Evolutionary conservation across 345 rosid species (phyloP).

Genomic region (Triadica sebifera): DNA sequence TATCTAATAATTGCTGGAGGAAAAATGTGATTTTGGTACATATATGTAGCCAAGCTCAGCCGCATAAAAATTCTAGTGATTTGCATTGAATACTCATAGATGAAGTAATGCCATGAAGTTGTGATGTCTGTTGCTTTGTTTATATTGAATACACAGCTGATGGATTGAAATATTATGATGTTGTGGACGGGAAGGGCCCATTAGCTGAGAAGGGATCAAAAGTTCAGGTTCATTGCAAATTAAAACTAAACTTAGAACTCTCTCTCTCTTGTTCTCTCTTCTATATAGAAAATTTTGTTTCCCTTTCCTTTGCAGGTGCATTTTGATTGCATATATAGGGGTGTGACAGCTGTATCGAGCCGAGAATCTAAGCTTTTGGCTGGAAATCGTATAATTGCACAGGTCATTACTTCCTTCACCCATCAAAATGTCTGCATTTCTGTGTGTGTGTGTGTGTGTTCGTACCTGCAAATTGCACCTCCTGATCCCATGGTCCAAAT

Average conservation of each 20-base stretch:
- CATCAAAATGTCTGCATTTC: neutral
- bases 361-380: slow-evolving; percentile 91
- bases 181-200: slow-evolving; percentile 74
- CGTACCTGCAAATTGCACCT: too few relatives aligned
- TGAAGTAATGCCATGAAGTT: neutral
- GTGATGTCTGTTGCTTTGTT: neutral
- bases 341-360: slow-evolving; percentile 76
- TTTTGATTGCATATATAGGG: slow-evolving; percentile 71
- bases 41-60: too few relatives aligned
- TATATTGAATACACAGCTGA: slow-evolving; percentile 45
- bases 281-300: neutral
- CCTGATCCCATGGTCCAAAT: too few relatives aligned
- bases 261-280: neutral
- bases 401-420: slow-evolving; percentile 38
- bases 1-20: too few relatives aligned
- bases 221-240: slow-evolving; percentile 50
- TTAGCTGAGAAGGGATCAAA: slow-evolving; percentile 72
- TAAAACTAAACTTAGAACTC: neutral
- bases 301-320: slow-evolving; percentile 53
- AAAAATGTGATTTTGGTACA: too few relatives aligned
- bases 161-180: slow-evolving; percentile 81
- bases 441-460: too few relatives aligned
- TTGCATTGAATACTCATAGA: too few relatives aligned
- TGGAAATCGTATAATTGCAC: slow-evolving; percentile 86
- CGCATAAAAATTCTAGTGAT: too few relatives aligned